Evolutionary conservation across 2,329 filamentous ascomycete species (phyloP).

Genomic region (Fusarium brachygibbosum): DNA sequence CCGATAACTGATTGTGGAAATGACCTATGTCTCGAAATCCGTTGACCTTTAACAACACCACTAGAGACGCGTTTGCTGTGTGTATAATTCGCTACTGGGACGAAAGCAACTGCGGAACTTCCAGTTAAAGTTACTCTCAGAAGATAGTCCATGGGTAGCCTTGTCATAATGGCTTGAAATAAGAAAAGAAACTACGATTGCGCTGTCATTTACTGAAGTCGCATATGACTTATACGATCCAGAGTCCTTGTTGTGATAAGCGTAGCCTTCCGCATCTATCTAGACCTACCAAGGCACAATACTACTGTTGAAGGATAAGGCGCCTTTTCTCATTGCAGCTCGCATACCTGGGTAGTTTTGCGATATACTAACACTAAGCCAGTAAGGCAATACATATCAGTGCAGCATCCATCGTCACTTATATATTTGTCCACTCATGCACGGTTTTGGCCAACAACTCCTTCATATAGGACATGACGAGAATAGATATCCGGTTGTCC

Average conservation of each 20-base stretch:
- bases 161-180: constrained; percentile 19
- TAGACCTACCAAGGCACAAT: not conserved
- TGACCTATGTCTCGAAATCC: not conserved
- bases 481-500: not conserved
- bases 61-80: not conserved
- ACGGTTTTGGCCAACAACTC: not conserved
- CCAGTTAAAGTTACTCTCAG: constrained; percentile 23
- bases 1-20: constrained; percentile 40
- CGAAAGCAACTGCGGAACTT: constrained; percentile 23
- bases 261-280: not conserved
- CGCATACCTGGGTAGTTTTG: not conserved
- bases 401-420: not conserved
- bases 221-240: not conserved
- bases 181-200: constrained; percentile 19
- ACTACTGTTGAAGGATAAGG: not conserved
- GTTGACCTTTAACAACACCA: constrained; percentile 17
- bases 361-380: not conserved
- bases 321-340: not conserved
- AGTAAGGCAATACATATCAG: not conserved
- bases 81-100: constrained; percentile 24
- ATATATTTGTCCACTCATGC: not conserved
- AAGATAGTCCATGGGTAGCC: constrained; percentile 21
- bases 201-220: not conserved
- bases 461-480: not conserved
- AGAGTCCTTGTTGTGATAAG: not conserved